Conservation (phyloP, 1,284 basidiomycete species). For the Boletellus deceptivus region DNA sequence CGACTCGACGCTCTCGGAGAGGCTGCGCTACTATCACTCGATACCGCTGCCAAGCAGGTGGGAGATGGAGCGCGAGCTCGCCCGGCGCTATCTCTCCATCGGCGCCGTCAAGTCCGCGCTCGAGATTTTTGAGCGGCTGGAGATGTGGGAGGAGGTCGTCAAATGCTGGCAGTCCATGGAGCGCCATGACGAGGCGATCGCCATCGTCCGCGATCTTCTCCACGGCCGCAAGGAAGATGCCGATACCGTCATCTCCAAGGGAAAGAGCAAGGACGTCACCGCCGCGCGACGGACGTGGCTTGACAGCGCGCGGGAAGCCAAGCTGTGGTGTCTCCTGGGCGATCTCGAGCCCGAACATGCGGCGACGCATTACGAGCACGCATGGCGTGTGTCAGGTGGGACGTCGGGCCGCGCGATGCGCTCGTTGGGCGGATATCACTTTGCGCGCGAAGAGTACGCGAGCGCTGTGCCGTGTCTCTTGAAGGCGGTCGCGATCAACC, state of each 20-base stretch:
- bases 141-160: conserved; percentile 97
- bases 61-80: conserved; percentile 90
- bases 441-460: conserved; percentile 63
- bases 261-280: conserved; percentile 42
- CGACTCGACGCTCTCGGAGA: conserved; percentile 68
- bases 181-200: conserved; percentile 69
- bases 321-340: conserved; percentile 94
- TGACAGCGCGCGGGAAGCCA: conserved; percentile 78
- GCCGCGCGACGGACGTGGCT: conserved; percentile 46
- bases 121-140: conserved; percentile 87
- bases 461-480: conserved; percentile 69
- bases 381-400: conserved; percentile 80
- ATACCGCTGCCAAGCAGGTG: conserved; percentile 84
- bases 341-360: conserved; percentile 80
- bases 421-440: conserved; percentile 84
- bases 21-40: conserved; percentile 76
- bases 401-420: conserved; percentile 90
- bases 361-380: conserved; percentile 73
- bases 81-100: conserved; percentile 73
- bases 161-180: conserved; percentile 83
- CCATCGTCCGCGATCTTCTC: conserved; percentile 80
- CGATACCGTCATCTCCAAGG: conserved; percentile 66
- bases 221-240: conserved; percentile 81
- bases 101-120: conserved; percentile 87
- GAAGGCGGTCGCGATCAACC: conserved; percentile 84